phyloP scores from a whole-genome alignment of 2,329 filamentous ascomycete genomes.

The Sarocladium brachiariae region DNA sequence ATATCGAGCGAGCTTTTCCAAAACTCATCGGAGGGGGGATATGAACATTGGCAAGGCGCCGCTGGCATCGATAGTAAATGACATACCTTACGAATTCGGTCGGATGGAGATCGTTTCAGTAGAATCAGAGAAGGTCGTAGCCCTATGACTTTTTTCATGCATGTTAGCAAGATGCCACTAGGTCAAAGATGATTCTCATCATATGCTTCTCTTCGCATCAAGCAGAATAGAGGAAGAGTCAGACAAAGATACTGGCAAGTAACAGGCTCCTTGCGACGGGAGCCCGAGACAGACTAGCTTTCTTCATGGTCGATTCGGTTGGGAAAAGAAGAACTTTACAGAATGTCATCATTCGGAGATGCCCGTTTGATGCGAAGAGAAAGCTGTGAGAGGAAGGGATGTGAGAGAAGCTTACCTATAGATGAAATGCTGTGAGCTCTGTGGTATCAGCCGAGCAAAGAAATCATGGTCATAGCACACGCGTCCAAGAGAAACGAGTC shows the following conservation, averaged over 20 bases:
- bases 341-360: conserved; percentile 63
- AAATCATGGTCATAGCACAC: too few species aligned
- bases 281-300: conserved; percentile 58
- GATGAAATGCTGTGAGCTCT: neutral
- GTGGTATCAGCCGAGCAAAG: too few species aligned
- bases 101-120: conserved; percentile 12
- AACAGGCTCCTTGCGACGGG: conserved; percentile 59
- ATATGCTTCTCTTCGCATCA: neutral
- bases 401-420: conserved; percentile 6
- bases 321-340: conserved; percentile 72
- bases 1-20: conserved; percentile 11
- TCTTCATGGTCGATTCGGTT: conserved; percentile 85
- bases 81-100: conserved; percentile 11
- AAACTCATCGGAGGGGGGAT: neutral
- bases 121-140: neutral
- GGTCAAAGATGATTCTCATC: neutral
- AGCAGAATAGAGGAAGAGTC: conserved; percentile 40
- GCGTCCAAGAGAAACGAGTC: too few species aligned
- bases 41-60: neutral
- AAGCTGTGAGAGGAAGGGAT: conserved; percentile 10
- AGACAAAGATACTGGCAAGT: conserved; percentile 90
- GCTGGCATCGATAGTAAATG: neutral
- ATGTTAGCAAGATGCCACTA: conserved; percentile 16
- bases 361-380: conserved; percentile 15
- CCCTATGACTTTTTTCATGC: neutral